phyloP scores from a whole-genome alignment of 345 rosid genomes.

The Populus deltoides region DNA sequence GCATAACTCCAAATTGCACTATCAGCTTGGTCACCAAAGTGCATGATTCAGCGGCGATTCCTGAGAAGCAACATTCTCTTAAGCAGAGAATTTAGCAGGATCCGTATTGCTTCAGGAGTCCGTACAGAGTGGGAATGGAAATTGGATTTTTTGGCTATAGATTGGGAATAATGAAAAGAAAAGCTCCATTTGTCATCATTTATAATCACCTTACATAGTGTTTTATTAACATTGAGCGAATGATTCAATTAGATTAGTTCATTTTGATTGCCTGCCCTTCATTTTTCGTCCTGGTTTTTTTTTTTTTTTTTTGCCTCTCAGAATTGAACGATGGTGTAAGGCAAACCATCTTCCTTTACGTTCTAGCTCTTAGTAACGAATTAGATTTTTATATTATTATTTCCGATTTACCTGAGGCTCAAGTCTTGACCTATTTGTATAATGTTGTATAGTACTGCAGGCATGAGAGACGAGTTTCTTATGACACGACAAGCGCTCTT shows the following conservation, averaged over 20 bases:
- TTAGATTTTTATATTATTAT: no score
- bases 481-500: no score
- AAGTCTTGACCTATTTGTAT: no score
- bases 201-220: slow-evolving; percentile 28
- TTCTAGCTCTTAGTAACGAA: no score
- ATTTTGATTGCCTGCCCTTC: slow-evolving; percentile 4
- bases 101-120: slow-evolving; percentile 4
- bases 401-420: no score
- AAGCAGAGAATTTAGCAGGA: background rate
- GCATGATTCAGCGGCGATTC: background rate
- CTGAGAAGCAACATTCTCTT: background rate
- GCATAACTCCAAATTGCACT: background rate
- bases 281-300: background rate
- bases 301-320: background rate
- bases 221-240: slow-evolving; percentile 22
- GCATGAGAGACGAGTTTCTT: no score
- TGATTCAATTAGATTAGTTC: slow-evolving; percentile 33
- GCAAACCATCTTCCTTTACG: no score
- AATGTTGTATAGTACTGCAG: no score
- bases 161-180: slow-evolving; percentile 24
- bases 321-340: no score
- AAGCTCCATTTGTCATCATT: slow-evolving; percentile 30
- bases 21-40: background rate
- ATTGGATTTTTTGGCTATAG: slow-evolving; percentile 19
- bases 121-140: slow-evolving; percentile 7